These are phyloP conservation scores for Gliomastix tumulicola DNA, from an alignment of 2,329 filamentous ascomycete genomes.

Conservation along the genomic window DNA sequence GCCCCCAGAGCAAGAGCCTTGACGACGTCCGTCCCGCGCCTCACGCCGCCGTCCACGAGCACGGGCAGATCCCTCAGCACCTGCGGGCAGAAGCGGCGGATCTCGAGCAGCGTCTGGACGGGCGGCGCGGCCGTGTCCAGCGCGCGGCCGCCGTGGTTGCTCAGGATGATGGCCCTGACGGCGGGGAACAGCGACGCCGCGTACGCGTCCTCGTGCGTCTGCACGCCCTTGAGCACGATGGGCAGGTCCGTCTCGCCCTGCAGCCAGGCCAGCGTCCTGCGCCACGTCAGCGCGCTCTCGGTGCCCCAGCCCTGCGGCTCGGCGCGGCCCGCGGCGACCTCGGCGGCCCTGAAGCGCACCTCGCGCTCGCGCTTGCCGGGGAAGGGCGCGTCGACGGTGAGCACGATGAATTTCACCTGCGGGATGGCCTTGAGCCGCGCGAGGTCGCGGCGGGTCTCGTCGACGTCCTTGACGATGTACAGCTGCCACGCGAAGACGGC, in stretches of 20 bases:
- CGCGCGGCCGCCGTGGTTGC: constrained; percentile 34
- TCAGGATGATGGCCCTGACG: constrained; percentile 27
- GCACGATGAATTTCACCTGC: constrained; percentile 51
- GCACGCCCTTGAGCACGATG: constrained; percentile 28
- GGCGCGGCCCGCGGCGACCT: constrained; percentile 41
- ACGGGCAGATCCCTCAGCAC: constrained; percentile 30
- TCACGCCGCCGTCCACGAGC: constrained; percentile 27
- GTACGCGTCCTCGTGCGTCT: constrained; percentile 27
- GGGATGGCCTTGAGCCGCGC: constrained; percentile 63
- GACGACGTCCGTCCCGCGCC: constrained; percentile 28
- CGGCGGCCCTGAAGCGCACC: constrained; percentile 40
- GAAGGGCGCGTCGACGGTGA: constrained; percentile 52
- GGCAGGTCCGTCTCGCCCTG: constrained; percentile 22
- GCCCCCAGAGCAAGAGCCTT: constrained; percentile 31
- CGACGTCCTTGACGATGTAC: constrained; percentile 50
- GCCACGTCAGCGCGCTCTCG: constrained; percentile 58
- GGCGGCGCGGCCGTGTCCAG: constrained; percentile 19
- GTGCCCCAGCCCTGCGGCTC: constrained; percentile 46
- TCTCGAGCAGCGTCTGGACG: constrained; percentile 22
- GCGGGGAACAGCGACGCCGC: constrained; percentile 19
- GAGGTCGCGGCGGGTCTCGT: constrained; percentile 24
- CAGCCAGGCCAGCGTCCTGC: constrained; percentile 29
- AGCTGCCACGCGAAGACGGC: constrained; percentile 54
- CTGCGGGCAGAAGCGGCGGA: constrained; percentile 35
- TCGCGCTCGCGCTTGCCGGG: constrained; percentile 46